Evolutionary conservation across 176 grass and related monocot species (phyloP), one percentile per base, ranked within the genome.

Genomic region (Avena atlantica): DNA sequence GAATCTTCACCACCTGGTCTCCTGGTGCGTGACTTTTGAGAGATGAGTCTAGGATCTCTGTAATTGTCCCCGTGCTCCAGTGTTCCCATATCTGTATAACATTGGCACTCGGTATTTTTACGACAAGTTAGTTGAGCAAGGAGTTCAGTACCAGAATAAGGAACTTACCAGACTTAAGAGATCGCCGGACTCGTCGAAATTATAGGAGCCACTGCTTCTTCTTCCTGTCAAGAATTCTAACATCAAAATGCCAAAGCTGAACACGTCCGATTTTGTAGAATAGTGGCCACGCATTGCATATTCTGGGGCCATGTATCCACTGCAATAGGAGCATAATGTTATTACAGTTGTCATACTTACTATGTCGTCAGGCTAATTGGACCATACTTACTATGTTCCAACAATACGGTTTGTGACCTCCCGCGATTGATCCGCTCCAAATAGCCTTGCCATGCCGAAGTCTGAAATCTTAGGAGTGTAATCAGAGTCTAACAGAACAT

Each of bases 401-500:
- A 87, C 70, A 25, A 93, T 85, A 91, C 70, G 71, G 12, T 40
- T 79, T 25, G 94, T 93, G 31, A 91, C 12, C 34, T 87, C 82
- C 16, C 5, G 37, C 14, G 79, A 81, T 76, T 91, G 84, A 84
- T 96, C 89, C 19, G 79, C 87, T 63, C 64, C 85, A 79, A 93
- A 91, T 49, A 92, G 59, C 59, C 87, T 82, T 78, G 91, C 94
- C 51, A 93, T 45, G 15, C 94, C 91, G 2, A 96, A 96, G 27
- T 96, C 94, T 12, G 91, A 85, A 75, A 96, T 92, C 81, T 96
- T 96, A 3, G 94, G 89, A 82, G 62, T 90, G 77, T 91, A 89
- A 64, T 93, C 47, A 19, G 65, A 53, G 63, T 82, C 78, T 48
- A 80, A 21, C 40, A 64, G 21, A 63, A 80, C 58, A 44, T 80